Base-by-base conservation (phyloP, 768 basidiomycete species). In the Tephrocybe rancida region DNA sequence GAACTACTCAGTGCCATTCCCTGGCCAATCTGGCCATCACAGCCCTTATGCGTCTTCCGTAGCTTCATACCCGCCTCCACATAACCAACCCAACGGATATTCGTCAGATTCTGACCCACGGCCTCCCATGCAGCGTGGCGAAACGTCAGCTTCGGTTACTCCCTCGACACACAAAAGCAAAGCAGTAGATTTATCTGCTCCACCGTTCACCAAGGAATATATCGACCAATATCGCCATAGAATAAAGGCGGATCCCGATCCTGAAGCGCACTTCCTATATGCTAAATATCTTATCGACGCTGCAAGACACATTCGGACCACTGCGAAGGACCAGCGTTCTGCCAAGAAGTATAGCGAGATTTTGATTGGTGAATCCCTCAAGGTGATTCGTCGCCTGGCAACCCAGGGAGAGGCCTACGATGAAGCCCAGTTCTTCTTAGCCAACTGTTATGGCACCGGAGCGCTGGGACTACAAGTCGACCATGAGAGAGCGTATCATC, bases 251-350 rank as follows among this genome's bases (percentile, higher is more conserved):
- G 97, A 99, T 70, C 95, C 95, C 2, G 97, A 99, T 67, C 96
- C 96, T 0, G 97, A 98, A 69, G 92, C 95, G 22, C 97, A 98
- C 68, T 98, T 98, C 70, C 76, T 89, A 22, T 99, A 97, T 66
- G 92, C 95, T n/a, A 98, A 96, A 73, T 99, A 98, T 69, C 86
- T 99, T 54, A 95, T 99, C 67, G 97, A 98, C 64, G 97, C 97
- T 26, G 97, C 97, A 13, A 94, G 92, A 74, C 88, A 95, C 70
- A 87, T 98, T 57, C 85, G 92, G 16, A 73, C 79, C 9, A 78
- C 82, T 25, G 81, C 85, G 6, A 86, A 80, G 59, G 90, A 94
- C 60, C 87, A 90, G 66, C 87, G 92, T 24, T 79, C 86, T 16
- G 92, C 92, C 3, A 87, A 92, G 69, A 95, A 91, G 70, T 98